Conservation (phyloP, 108 stramenopile species). For the Aurantiochytrium sp. region DNA sequence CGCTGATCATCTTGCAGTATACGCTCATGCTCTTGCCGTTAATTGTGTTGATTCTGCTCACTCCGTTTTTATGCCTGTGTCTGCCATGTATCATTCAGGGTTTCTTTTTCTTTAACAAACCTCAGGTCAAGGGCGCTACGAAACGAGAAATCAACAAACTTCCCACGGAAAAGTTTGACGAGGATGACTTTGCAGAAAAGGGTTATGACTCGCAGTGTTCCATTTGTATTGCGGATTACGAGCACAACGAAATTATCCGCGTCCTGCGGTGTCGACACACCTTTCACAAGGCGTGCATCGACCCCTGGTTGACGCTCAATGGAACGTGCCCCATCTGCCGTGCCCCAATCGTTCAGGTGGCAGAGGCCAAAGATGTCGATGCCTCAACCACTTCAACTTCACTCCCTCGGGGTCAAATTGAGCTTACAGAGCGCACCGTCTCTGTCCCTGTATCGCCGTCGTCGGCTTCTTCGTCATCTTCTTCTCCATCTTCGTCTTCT, state of each 20-base stretch:
- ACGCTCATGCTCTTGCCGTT: conserved; percentile 2
- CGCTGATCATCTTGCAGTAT: conserved; percentile 2
- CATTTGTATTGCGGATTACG: conserved; percentile 79
- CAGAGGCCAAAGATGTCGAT: neutral
- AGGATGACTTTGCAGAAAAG: conserved; percentile 8
- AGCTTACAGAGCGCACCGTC: neutral
- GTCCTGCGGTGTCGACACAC: conserved; percentile 72
- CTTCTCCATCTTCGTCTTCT: too few relatives aligned
- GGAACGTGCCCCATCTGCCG: conserved; percentile 17
- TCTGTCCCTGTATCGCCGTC: too few relatives aligned
- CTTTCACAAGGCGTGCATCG: conserved; percentile 76
- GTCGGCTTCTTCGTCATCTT: too few relatives aligned
- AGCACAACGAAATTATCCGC: conserved; percentile 58
- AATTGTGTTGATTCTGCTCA: neutral
- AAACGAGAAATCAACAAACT: conserved; percentile 4
- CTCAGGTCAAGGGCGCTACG: neutral
- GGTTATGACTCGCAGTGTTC: conserved; percentile 57
- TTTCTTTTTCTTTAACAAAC: neutral
- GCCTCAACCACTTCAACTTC: neutral
- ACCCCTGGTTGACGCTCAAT: conserved; percentile 63
- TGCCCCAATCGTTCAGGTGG: neutral
- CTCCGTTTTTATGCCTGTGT: conserved; percentile 7
- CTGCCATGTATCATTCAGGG: neutral
- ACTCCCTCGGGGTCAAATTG: neutral
- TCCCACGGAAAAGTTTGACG: neutral